Percentiles rank a stretch among this genome's conserved stretches.
Conservation (phyloP, 441 rosid genomes). For the Eruca vesicaria region DNA sequence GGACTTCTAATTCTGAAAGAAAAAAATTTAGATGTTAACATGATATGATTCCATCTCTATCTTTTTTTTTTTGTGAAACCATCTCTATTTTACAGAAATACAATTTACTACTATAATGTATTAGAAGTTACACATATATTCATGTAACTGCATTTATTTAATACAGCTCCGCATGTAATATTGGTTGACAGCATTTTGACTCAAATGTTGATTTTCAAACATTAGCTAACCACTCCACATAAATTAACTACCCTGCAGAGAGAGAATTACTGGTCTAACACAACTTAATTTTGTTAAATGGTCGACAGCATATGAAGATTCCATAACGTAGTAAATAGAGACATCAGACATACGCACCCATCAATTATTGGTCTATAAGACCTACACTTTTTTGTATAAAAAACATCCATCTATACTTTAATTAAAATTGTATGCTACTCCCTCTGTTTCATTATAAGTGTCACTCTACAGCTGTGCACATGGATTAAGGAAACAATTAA, state of each 20-base stretch:
- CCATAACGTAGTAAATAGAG: not conserved
- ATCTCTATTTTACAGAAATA: not conserved
- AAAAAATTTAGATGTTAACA: not conserved
- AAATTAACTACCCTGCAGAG: slow-evolving; percentile 11
- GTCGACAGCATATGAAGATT: slow-evolving; percentile 19
- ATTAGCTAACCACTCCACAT: slow-evolving; percentile 20
- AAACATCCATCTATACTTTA: not conserved
- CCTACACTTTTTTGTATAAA: not conserved
- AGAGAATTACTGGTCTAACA: not conserved
- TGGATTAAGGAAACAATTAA: too few relatives aligned
- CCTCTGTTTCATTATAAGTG: too few relatives aligned
- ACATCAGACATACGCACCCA: not conserved
- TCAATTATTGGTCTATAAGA: slow-evolving; percentile 15
- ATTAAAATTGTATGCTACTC: slow-evolving; percentile 2
- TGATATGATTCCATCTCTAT: not conserved
- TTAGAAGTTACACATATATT: not conserved
- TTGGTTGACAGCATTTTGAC: slow-evolving; percentile 23
- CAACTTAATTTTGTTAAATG: not conserved
- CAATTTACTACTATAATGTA: not conserved
- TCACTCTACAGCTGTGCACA: too few relatives aligned
- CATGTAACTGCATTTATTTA: not conserved
- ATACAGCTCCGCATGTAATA: slow-evolving; percentile 13
- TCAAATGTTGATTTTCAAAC: slow-evolving; percentile 16
- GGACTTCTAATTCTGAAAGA: not conserved
- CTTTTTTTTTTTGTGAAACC: too few relatives aligned